Evolutionary conservation across 352 stramenopile genomes (phyloP).

Genomic region (Aphanomyces cochlioides): DNA sequence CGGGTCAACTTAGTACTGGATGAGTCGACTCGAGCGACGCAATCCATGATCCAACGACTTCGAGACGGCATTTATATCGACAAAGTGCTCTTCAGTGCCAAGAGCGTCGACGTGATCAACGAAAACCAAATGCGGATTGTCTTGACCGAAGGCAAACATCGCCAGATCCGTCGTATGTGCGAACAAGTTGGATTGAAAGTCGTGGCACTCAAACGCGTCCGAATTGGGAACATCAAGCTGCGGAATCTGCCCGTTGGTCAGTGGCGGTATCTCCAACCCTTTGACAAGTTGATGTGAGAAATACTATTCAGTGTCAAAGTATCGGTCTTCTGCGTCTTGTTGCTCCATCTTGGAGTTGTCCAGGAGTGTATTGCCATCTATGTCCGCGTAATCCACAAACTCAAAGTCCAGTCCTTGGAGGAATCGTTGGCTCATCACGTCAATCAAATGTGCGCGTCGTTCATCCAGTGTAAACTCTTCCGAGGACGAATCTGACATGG

Average conservation of each 20-base stretch:
- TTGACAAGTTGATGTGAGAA: conserved; percentile 42
- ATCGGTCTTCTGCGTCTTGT: conserved; percentile 73
- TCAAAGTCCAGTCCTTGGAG: conserved; percentile 56
- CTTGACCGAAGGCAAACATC: conserved; percentile 93
- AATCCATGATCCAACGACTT: conserved; percentile 41
- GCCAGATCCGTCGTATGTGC: conserved; percentile 96
- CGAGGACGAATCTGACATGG: background rate
- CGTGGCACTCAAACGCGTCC: conserved; percentile 86
- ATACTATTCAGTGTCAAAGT: conserved; percentile 46
- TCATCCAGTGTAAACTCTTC: conserved; percentile 37
- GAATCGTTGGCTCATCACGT: conserved; percentile 72
- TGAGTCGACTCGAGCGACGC: conserved; percentile 25
- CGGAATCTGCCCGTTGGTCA: conserved; percentile 61
- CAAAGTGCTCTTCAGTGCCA: conserved; percentile 67
- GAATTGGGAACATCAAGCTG: conserved; percentile 87
- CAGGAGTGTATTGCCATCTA: conserved; percentile 56
- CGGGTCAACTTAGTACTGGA: conserved; percentile 55
- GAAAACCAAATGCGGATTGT: conserved; percentile 82
- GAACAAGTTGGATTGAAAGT: conserved; percentile 88
- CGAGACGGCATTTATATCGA: conserved; percentile 52
- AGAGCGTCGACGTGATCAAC: conserved; percentile 75
- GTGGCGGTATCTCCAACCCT: conserved; percentile 77
- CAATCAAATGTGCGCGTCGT: conserved; percentile 56
- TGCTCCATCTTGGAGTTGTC: conserved; percentile 66
- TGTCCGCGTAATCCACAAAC: conserved; percentile 60